These are phyloP conservation scores for Raffaelea deltoideospora DNA, from an alignment of 2,329 filamentous ascomycete genomes.

Conservation along the genomic window DNA sequence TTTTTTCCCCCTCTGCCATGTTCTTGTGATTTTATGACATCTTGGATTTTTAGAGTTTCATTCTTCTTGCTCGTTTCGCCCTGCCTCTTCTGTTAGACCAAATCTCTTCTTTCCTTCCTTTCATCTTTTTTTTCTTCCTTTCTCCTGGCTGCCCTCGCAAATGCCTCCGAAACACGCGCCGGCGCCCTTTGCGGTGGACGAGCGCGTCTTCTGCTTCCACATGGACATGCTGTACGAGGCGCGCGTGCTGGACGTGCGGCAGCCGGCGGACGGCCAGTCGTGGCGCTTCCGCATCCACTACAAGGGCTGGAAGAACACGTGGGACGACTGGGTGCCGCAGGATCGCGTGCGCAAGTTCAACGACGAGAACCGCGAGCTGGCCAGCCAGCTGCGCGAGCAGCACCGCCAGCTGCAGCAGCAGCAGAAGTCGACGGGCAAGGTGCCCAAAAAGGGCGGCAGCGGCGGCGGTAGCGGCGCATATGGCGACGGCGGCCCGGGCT, in stretches of 20 bases:
- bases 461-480: too few species aligned
- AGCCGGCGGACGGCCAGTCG: constrained; percentile 20
- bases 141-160: neutral
- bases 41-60: neutral
- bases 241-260: constrained; percentile 72
- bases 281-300: constrained; percentile 92
- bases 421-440: constrained; percentile 22
- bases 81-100: neutral
- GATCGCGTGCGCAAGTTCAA: constrained; percentile 90
- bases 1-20: too few species aligned
- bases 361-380: constrained; percentile 87
- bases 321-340: constrained; percentile 96
- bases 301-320: constrained; percentile 99
- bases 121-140: neutral
- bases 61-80: neutral
- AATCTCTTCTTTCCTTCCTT: neutral
- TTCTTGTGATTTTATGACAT: too few species aligned
- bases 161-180: constrained; percentile 22
- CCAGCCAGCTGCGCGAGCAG: constrained; percentile 55
- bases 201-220: constrained; percentile 93
- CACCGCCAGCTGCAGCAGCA: constrained; percentile 44
- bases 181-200: constrained; percentile 55
- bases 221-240: constrained; percentile 95
- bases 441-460: constrained; percentile 33
- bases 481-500: too few species aligned